Conservation (phyloP, 139 green algal species). For the Edaphochlamys debaryana region DNA sequence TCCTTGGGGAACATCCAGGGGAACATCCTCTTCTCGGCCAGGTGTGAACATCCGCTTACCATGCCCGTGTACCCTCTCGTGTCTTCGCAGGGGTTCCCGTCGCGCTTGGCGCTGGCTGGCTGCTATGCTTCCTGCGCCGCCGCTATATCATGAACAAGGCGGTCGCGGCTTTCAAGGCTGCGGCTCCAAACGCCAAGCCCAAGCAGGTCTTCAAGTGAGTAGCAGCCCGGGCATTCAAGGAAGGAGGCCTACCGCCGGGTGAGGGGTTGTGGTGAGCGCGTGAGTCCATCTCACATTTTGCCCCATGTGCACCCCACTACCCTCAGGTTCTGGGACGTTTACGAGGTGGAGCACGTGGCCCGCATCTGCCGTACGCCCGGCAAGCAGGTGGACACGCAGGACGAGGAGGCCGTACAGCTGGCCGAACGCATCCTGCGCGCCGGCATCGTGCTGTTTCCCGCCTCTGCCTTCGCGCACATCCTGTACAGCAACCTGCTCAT, state of each 20-base stretch:
- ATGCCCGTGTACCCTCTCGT: too few species aligned
- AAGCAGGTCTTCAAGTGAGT: neutral
- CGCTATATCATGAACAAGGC: neutral
- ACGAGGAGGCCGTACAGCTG: neutral
- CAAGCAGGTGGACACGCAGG: neutral
- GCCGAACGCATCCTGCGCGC: neutral
- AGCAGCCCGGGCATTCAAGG: too few species aligned
- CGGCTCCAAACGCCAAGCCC: neutral
- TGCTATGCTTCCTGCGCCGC: neutral
- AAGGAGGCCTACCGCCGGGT: too few species aligned
- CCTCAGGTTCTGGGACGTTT: neutral
- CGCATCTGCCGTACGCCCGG: neutral
- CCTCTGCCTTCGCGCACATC: conserved; percentile 18
- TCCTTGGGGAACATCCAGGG: too few species aligned
- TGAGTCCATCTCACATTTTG: too few species aligned
- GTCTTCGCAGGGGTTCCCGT: too few species aligned
- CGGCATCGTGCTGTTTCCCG: conserved; percentile 25
- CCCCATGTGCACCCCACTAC: too few species aligned
- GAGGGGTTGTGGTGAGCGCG: too few species aligned
- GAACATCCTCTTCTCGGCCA: too few species aligned
- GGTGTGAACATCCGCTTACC: too few species aligned
- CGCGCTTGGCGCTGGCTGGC: too few species aligned
- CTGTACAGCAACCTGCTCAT: conserved; percentile 35
- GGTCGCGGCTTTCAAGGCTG: neutral
- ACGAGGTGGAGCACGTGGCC: neutral